Base-by-base conservation (phyloP, 1,284 basidiomycete species). In the Prillingera fragicola region DNA sequence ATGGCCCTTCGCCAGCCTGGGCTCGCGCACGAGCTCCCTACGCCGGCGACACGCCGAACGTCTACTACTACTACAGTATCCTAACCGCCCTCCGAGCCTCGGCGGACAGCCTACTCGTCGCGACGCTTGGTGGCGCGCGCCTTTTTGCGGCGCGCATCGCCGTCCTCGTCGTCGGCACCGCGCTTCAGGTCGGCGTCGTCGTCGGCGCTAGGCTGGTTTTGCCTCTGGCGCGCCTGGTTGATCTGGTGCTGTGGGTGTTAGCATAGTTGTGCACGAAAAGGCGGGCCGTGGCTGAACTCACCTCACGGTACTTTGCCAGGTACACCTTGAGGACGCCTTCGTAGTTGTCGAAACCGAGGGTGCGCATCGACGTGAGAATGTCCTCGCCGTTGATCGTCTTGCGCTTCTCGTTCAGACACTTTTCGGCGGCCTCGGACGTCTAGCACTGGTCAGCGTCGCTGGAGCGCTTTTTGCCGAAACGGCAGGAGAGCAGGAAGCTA, bases 281-380 rank as follows among this genome's bases (percentile, higher is more conserved):
- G 28, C 28, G 13, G 7, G 13, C 6, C 15, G 6, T 15, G 28
- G 28, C 13, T 29, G 14, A 9, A 73, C 79, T 60, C 57, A 86
- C 89, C 78, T 87, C 83, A 53, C 91, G 74, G 60, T 92, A 79
- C 70, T 94, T 92, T 10, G 65, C 95, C 85, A 45, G 85, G 87
- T 72, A 98, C 87, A 33, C 94, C 88, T 73, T 97, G 87, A n/a
- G 89, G 84, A 58, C 97, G 77, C 29, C 62, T 55, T 63, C 74
- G 66, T 97, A 97, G 63, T 96, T 90, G 60, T 96, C 91, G 57
- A 98, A 96, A 7, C 94, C 92, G 18, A 97, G 76, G 9, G 84
- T 81, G 26, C 45, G 90, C 94, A 74, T 97, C 90, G 46, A 98
- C 73, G 72, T 98, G 87, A 53, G 87, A 80, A 47, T 90, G 80